A percentile compares a stretch with the other conserved stretches of the same genome.
Evolutionary conservation across 352 stramenopile genomes (phyloP).

Genomic region (Blastocystis sp.): DNA sequence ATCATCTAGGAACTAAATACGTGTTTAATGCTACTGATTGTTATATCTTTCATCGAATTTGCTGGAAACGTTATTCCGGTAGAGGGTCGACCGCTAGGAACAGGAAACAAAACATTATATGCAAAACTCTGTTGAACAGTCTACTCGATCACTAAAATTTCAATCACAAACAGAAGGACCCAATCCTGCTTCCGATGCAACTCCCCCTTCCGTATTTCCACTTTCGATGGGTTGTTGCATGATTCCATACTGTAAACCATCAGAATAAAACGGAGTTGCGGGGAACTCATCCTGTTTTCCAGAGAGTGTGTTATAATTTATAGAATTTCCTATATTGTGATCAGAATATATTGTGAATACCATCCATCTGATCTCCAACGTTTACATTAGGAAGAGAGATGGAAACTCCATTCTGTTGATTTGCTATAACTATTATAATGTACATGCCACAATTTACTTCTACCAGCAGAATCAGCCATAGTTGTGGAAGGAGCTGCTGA

Average conservation of each 20-base stretch:
- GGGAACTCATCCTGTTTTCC: not conserved
- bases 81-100: not conserved
- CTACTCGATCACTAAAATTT: not conserved
- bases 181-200: not conserved
- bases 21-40: not conserved
- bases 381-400: conserved; percentile 42
- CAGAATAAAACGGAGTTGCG: not conserved
- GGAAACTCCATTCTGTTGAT: not conserved
- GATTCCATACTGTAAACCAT: not conserved
- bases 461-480: conserved; percentile 30
- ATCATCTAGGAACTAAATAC: not conserved
- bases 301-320: not conserved
- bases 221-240: not conserved
- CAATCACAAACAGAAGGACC: not conserved
- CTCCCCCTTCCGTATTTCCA: not conserved
- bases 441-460: not conserved
- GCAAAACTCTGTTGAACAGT: not conserved
- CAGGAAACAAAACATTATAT: not conserved
- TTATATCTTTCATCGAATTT: not conserved
- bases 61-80: not conserved
- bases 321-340: not conserved
- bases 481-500: not conserved
- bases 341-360: not conserved
- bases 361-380: conserved; percentile 5
- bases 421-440: not conserved